Percentiles rank a stretch among this genome's conserved stretches.
Conservation (phyloP, 1,284 basidiomycete species). For the Trichosporon sp. region DNA sequence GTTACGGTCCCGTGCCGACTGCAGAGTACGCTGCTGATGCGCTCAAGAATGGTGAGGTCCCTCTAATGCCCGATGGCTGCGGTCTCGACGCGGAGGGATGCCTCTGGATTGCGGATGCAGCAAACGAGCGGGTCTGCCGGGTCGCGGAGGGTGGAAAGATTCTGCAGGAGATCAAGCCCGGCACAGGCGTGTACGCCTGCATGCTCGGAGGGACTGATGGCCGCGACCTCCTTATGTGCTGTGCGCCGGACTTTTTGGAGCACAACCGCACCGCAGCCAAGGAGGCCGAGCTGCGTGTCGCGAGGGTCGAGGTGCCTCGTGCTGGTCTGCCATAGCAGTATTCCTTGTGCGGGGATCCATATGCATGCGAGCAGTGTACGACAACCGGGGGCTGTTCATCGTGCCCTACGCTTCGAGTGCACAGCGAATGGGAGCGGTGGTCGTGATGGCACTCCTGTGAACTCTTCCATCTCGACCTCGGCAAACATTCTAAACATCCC, state of each 20-base stretch:
- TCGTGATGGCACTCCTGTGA: too few species aligned
- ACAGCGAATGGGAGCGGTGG: too few species aligned
- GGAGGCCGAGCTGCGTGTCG: constrained; percentile 3
- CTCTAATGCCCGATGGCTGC: constrained; percentile 3
- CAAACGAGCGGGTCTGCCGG: constrained; percentile 3
- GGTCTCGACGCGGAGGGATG: constrained; percentile 6
- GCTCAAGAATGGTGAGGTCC: neutral
- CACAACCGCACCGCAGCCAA: neutral
- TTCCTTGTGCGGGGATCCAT: too few species aligned
- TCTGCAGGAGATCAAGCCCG: neutral
- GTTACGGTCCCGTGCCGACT: neutral
- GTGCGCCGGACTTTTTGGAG: constrained; percentile 7
- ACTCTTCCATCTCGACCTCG: too few species aligned
- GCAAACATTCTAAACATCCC: too few species aligned
- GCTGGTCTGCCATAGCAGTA: too few species aligned
- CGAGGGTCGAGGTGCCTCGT: neutral
- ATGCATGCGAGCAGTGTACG: too few species aligned
- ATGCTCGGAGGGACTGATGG: constrained; percentile 9
- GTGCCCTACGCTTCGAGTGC: too few species aligned
- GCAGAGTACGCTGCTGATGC: neutral
- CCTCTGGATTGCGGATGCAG: constrained; percentile 8
- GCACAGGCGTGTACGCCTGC: constrained; percentile 6
- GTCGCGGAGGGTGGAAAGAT: constrained; percentile 5
- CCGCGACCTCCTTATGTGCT: constrained; percentile 6
- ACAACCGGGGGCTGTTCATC: too few species aligned